Conservation (phyloP, 108 stramenopile genomes). For the Mediolabrus comicus region DNA sequence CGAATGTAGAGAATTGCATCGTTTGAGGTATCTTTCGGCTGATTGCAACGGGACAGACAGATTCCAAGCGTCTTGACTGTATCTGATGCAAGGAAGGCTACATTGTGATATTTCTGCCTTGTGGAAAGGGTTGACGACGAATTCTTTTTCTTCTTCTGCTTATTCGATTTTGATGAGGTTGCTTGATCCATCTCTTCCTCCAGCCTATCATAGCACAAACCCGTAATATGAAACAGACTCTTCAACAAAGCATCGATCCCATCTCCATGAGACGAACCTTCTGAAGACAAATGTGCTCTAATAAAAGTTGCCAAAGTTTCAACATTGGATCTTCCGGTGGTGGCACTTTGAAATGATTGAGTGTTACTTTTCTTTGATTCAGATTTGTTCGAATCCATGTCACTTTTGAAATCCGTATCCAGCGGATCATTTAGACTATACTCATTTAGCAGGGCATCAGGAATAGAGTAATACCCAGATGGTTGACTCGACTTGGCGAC, state of each 20-base stretch:
- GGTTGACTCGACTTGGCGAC: neutral
- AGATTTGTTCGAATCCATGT: neutral
- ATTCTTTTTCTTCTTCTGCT: neutral
- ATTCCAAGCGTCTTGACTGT: neutral
- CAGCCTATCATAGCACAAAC: conserved; percentile 24
- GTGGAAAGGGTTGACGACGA: neutral
- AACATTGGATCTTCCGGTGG: conserved; percentile 4
- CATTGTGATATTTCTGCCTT: neutral
- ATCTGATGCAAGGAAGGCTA: neutral
- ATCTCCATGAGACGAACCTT: neutral
- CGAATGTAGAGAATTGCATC: neutral
- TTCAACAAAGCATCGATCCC: neutral
- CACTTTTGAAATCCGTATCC: neutral
- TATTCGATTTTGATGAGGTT: neutral
- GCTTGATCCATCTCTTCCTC: conserved; percentile 14
- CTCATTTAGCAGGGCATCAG: conserved; percentile 1
- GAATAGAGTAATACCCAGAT: neutral
- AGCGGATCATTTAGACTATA: conserved; percentile 31
- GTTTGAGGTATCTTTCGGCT: neutral
- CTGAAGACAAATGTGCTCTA: conserved; percentile 21
- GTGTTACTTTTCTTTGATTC: neutral
- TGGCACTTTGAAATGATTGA: neutral
- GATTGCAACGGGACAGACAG: neutral
- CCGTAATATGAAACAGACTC: conserved; percentile 23
- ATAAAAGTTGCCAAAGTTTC: conserved; percentile 34